Evolutionary conservation across 2,329 filamentous ascomycete genomes (phyloP).

Genomic region (Tolypocladium paradoxum): DNA sequence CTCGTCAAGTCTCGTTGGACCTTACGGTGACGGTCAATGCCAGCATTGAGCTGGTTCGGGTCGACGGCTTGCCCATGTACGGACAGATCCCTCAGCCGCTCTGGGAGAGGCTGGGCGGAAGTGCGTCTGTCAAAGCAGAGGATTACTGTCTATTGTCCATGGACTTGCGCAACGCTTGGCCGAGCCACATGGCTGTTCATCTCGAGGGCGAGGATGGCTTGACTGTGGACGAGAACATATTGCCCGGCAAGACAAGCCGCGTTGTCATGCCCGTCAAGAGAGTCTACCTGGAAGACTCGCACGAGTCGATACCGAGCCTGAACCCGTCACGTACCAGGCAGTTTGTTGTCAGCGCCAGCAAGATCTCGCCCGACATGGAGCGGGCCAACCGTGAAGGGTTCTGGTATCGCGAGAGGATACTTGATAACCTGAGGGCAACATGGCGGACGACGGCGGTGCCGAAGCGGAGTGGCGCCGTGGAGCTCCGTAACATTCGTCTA

Average conservation of each 20-base stretch:
- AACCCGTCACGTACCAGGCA: slow-evolving; percentile 80
- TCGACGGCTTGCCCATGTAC: slow-evolving; percentile 68
- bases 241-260: slow-evolving; percentile 60
- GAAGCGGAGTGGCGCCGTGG: slow-evolving; percentile 54
- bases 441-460: slow-evolving; percentile 53
- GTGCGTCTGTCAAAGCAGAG: slow-evolving; percentile 30
- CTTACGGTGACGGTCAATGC: slow-evolving; percentile 86
- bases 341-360: slow-evolving; percentile 76
- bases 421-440: slow-evolving; percentile 57
- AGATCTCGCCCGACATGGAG: slow-evolving; percentile 70
- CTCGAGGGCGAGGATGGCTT: slow-evolving; percentile 43
- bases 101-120: slow-evolving; percentile 38
- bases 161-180: slow-evolving; percentile 86
- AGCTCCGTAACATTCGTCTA: slow-evolving; percentile 66
- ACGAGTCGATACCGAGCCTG: slow-evolving; percentile 67
- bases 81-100: slow-evolving; percentile 51
- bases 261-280: slow-evolving; percentile 67
- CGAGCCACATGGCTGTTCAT: slow-evolving; percentile 60
- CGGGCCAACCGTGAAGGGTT: slow-evolving; percentile 71
- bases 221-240: slow-evolving; percentile 42
- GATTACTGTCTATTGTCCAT: slow-evolving; percentile 71
- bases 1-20: slow-evolving; percentile 69
- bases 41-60: slow-evolving; percentile 69
- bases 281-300: slow-evolving; percentile 65
- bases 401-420: slow-evolving; percentile 78